These are phyloP conservation scores for Priceomyces castillae DNA, from an alignment of 805 yeast species.

Conservation along the genomic window DNA sequence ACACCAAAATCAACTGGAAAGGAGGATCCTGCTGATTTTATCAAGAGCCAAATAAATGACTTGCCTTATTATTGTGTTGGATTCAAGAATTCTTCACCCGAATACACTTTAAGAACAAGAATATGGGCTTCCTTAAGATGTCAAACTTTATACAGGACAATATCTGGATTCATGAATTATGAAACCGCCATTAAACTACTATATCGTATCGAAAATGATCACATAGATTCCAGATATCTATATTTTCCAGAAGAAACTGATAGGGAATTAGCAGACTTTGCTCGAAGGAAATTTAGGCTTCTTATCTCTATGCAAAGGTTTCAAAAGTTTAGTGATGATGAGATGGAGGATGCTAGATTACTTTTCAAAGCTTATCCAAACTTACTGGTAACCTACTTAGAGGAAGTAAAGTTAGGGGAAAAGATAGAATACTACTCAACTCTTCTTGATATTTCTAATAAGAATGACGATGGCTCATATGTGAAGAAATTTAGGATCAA, in stretches of 20 bases:
- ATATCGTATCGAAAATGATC: constrained; percentile 63
- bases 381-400: constrained; percentile 53
- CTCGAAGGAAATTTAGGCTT: constrained; percentile 74
- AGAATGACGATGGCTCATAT: constrained; percentile 53
- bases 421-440: constrained; percentile 54
- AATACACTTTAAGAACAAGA: constrained; percentile 66
- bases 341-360: constrained; percentile 63
- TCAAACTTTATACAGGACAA: constrained; percentile 80
- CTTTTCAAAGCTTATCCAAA: constrained; percentile 74
- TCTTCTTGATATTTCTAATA: constrained; percentile 35
- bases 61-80: constrained; percentile 73
- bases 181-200: constrained; percentile 67
- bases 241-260: constrained; percentile 13
- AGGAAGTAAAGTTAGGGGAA: constrained; percentile 28
- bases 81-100: constrained; percentile 63
- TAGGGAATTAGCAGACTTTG: constrained; percentile 41
- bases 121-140: constrained; percentile 85
- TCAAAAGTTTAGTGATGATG: constrained; percentile 60
- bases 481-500: constrained; percentile 53
- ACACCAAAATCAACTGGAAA: constrained; percentile 9
- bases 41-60: constrained; percentile 50
- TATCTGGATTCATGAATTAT: constrained; percentile 82
- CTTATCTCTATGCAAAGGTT: constrained; percentile 87
- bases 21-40: constrained; percentile 14
- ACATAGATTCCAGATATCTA: constrained; percentile 24